Base-by-base conservation (phyloP, 2,329 filamentous ascomycete species). In the Akanthomyces muscarius region DNA sequence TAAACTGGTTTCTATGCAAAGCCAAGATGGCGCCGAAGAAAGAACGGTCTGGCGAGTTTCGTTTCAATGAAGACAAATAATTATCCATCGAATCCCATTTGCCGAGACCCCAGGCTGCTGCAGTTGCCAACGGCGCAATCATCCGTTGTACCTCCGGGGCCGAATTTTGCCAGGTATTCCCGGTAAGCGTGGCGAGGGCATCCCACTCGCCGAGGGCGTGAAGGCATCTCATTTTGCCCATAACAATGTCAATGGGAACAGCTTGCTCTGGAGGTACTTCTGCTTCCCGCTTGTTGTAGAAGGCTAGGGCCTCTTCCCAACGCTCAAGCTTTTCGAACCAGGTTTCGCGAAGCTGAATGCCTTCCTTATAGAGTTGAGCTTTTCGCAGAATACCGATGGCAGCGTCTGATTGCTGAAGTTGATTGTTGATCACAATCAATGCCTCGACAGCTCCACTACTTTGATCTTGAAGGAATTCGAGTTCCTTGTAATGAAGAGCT, bases 61-160 rank as follows among this genome's bases (percentile, higher is more conserved):
- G 85, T 77, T 97, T 97, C 88, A 99, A 97, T 30, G 95, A 95
- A 66, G 89, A 89, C 30, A 99, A 83, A 71, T 99, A 99, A 63
- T 90, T 92, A 74, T 99, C 95, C 95, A 99, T 99, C 18, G 94
- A 86, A 69, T 98, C 94, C 91, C 96, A 99, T 73, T 98, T 96
- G 65, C 91, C 90, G 66, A 97, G 84, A 61, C 94, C 94, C 95
- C 95, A 99, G 16, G 96, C 94, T 45, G 95, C 95, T 5, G 94
- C 94, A 5, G 96, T 96, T 36, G 95, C 95, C 50, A 99, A 83
- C 60, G 93, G 93, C 36, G 95, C 95, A 73, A 99, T 97, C 64
- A 89, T 87, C 68, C 93, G 89, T 70, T 95, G 91, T 64, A 97
- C 89, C 66, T 98, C 95, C 5, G 89, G 84, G 5, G 88, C 88